Evolutionary conservation across 805 yeast genomes (phyloP), one percentile per base, ranked within the genome.

Genomic region (Candida parachauliodes): DNA sequence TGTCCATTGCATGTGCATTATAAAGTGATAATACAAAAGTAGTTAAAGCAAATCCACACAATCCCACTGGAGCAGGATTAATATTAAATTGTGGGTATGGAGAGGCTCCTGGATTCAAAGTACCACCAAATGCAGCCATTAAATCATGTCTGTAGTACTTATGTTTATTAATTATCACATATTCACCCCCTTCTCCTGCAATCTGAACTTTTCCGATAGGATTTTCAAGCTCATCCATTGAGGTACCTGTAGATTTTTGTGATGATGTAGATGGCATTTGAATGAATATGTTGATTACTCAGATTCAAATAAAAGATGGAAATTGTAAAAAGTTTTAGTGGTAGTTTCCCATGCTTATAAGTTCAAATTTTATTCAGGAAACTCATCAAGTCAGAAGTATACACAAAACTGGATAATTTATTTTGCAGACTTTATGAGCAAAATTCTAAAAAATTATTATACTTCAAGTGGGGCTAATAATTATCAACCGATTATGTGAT

Each of bases 41-140:
- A 3, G 84, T 77, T 42, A 79, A 50, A 2, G 84, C 81, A 51
- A 80, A 80, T 0, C 76, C 84, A 27, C 70, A 60, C 34, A 81
- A 54, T 8, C 86, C 87, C 28, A 80, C 58, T 6, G 86, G 83
- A 24, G 81, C 81, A 10, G 86, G 83, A 52, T 79, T 79, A 32
- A 77, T 86, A 48, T 80, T 69, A 45, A 71, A 70, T 7, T 63
- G 54, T 11, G 91, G 73, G 32, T 45, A 51, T 11, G 64, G 62
- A 0, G 57, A 30, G 11, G 49, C 45, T 28, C 65, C 65, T 3
- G 67, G 62, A 40, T 54, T 58, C 47, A 62, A 54, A 15, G 53
- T 52, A 48, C 67, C 66, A 22, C 65, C 67, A 40, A 62, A 62
- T 3, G 68, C 68, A n/a, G 45, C 41, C 60, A 59, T 58, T 43